A percentile compares a stretch with the other conserved stretches of the same genome.
Evolutionary conservation across 2,329 filamentous ascomycete genomes (phyloP).

Genomic region (Penicillium sp.): DNA sequence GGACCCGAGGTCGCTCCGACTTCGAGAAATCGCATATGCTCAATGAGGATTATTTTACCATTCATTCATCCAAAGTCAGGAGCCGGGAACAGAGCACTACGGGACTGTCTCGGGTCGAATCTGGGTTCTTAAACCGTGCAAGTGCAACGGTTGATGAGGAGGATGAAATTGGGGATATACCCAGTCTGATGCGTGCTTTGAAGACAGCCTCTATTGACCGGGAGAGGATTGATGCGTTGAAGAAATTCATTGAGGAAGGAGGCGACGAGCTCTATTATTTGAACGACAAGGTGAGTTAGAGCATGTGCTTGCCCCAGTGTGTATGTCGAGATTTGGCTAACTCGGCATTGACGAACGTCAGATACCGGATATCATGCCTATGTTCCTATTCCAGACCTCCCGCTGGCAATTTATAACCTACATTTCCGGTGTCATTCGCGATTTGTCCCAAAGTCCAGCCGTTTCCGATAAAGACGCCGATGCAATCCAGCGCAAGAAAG

Average conservation of each 20-base stretch:
- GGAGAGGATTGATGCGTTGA: conserved; percentile 82
- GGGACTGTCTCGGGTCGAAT: conserved; percentile 29
- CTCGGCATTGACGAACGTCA: conserved; percentile 26
- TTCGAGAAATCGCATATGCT: conserved; percentile 60
- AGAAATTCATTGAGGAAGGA: conserved; percentile 75
- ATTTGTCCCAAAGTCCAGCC: conserved; percentile 48
- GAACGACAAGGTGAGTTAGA: conserved; percentile 54
- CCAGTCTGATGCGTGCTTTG: conserved; percentile 67
- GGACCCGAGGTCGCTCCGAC: conserved; percentile 34
- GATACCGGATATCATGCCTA: conserved; percentile 81
- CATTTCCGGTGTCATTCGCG: conserved; percentile 64
- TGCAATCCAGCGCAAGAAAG: conserved; percentile 51
- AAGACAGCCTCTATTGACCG: conserved; percentile 75
- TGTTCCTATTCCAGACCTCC: conserved; percentile 87
- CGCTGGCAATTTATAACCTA: conserved; percentile 71
- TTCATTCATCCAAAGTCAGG: conserved; percentile 57
- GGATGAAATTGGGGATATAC: conserved; percentile 63
- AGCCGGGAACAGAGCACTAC: conserved; percentile 45
- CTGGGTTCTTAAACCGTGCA: conserved; percentile 36
- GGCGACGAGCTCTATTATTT: conserved; percentile 74
- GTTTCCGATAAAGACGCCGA: conserved; percentile 46
- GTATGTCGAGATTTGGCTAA: not conserved
- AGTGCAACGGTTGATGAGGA: conserved; percentile 48
- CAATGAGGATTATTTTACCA: conserved; percentile 75
- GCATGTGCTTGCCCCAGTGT: not conserved